Evolutionary conservation across 176 grass and related monocot genomes (phyloP), one percentile per base, ranked within the genome.

Genomic region (Phoenix roebelenii): DNA sequence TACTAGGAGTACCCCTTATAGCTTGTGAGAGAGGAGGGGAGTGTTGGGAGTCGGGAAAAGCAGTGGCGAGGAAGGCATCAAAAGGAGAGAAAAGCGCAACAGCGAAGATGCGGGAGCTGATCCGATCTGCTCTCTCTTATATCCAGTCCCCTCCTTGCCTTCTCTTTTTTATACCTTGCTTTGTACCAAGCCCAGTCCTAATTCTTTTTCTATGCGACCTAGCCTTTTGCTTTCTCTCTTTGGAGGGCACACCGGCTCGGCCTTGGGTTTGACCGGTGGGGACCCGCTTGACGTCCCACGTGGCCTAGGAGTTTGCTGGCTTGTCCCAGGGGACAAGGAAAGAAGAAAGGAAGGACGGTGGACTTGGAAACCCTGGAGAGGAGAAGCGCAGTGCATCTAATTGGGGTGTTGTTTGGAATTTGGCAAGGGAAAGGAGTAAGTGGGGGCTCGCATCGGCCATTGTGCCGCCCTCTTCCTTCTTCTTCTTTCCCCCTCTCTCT

Each of bases 61-160:
- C 35, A 44, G 10, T 12, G 35, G 35, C 24, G 50, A 54, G 23
- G 26, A 54, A 4, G 49, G 23, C 64, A 54, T 66, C 64, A 66
- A 66, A 66, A 66, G 64, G 16, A 66, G 64, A 52, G 64, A 66
- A 63, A 66, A 66, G 64, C 22, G 10, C 3, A 3, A 62, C 29
- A 62, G 32, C 17, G 60, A 48, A 62, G 60, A 62, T 61, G 59
- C 30, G 59, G 28, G 7, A 7, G 35, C 19, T 25, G 19, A 64
- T 64, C n/a, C 49, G 22, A 25, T 28, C 63, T 44, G 23, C 15
- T 24, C 23, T 64, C 48, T 25, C 39, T 50, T 64, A 23, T 64
- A 50, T 64, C 48, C 25, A 10, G 25, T 53, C 52, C 50, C 49
- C 20, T 53, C 29, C 24, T 16, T 26, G 52, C 16, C 50, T 23